These are phyloP conservation scores for Penicillium coffeae DNA, from an alignment of 495 filamentous ascomycete genomes.

Conservation along the genomic window DNA sequence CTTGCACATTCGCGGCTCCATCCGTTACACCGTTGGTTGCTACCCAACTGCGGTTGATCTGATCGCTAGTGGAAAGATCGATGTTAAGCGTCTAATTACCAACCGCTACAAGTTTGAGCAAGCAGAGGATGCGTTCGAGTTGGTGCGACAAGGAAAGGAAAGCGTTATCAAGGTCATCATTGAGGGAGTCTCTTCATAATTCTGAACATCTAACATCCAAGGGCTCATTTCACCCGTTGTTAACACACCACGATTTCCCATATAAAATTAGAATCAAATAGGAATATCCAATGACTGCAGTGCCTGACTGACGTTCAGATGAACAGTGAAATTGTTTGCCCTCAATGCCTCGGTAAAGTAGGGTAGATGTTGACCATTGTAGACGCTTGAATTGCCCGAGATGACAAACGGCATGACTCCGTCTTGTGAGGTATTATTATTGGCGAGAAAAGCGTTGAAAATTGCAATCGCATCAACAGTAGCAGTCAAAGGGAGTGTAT, in stretches of 20 bases:
- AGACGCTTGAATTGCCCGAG: conserved; percentile 52
- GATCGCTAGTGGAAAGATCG: conserved; percentile 59
- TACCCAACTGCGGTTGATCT: conserved; percentile 73
- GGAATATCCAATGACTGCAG: neutral
- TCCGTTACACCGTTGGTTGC: conserved; percentile 76
- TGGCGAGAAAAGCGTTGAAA: conserved; percentile 30
- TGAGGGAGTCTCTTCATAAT: conserved; percentile 44
- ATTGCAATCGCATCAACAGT: conserved; percentile 49
- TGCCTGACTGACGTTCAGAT: conserved; percentile 35
- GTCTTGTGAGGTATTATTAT: conserved; percentile 42
- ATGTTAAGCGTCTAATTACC: conserved; percentile 70
- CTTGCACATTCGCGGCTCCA: conserved; percentile 73
- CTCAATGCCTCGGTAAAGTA: conserved; percentile 57
- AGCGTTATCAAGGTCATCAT: conserved; percentile 83
- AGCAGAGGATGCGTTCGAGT: conserved; percentile 74
- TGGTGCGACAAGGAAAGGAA: conserved; percentile 70
- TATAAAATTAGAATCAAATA: neutral
- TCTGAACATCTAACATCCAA: neutral
- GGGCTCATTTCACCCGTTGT: neutral
- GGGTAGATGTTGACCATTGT: conserved; percentile 53
- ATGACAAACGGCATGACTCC: conserved; percentile 59
- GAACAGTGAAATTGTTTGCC: conserved; percentile 31
- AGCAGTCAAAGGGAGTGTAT: conserved; percentile 52
- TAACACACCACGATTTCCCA: neutral
- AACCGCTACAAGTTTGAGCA: conserved; percentile 66